Conservation (phyloP, 2,329 filamentous ascomycete species). For the Diaporthe velutina region DNA sequence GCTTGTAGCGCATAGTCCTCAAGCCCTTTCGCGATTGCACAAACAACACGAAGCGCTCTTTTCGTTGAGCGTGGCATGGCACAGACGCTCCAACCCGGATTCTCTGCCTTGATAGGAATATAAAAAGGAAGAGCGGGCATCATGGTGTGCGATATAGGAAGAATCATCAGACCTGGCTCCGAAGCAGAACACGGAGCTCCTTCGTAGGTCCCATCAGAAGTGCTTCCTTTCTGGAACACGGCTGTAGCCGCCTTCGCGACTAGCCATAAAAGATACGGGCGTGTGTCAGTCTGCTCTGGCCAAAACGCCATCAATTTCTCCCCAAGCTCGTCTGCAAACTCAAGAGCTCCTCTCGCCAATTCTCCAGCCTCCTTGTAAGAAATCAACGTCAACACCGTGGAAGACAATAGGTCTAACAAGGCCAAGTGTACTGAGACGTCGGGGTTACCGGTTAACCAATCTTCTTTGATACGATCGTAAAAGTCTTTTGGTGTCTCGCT, state of each 20-base stretch:
- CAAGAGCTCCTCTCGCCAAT: neutral
- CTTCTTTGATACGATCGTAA: neutral
- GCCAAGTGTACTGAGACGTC: slow-evolving; percentile 11
- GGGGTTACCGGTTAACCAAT: neutral
- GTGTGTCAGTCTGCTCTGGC: neutral
- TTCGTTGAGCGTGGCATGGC: neutral
- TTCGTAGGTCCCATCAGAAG: neutral
- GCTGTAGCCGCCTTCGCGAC: neutral
- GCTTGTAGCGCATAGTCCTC: neutral
- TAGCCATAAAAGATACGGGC: slow-evolving; percentile 1
- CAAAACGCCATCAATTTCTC: neutral
- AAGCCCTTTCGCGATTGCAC: neutral
- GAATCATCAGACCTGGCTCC: neutral
- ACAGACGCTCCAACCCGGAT: neutral
- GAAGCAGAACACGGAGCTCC: neutral
- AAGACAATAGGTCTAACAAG: slow-evolving; percentile 1
- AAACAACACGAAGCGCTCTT: neutral
- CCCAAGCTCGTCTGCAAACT: neutral
- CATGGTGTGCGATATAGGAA: neutral
- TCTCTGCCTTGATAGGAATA: neutral
- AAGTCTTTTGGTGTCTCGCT: neutral
- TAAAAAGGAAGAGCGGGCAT: neutral
- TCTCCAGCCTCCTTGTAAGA: neutral
- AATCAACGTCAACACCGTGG: neutral
- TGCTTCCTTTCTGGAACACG: neutral